Evolutionary conservation across 2,329 filamentous ascomycete species (phyloP).

Genomic region (Talaromyces sp.): DNA sequence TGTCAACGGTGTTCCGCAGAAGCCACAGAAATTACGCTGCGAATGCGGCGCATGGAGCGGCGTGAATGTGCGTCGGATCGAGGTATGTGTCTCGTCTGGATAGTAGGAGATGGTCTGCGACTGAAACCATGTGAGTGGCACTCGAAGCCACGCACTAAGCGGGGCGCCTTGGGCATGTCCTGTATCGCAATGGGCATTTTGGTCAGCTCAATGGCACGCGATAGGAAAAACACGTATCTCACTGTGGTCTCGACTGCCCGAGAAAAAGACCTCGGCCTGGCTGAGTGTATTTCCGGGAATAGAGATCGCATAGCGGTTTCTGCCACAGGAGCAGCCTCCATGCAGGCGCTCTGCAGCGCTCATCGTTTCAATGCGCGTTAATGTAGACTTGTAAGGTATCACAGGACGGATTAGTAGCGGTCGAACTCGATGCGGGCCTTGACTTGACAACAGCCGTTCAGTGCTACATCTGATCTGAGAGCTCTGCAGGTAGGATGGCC

Average conservation of each 20-base stretch:
- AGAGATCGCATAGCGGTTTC: conserved; percentile 73
- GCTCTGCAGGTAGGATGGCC: neutral
- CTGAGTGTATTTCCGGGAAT: conserved; percentile 57
- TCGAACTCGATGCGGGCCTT: neutral
- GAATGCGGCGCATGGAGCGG: conserved; percentile 53
- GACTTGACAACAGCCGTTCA: neutral
- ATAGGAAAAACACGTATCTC: conserved; percentile 38
- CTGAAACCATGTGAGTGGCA: conserved; percentile 76
- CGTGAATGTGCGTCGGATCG: conserved; percentile 64
- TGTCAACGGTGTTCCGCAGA: conserved; percentile 79
- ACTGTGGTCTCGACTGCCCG: conserved; percentile 67
- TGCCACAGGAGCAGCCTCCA: conserved; percentile 78
- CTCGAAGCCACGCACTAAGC: conserved; percentile 73
- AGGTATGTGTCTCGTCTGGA: conserved; percentile 66
- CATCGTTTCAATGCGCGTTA: neutral
- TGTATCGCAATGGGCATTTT: conserved; percentile 25
- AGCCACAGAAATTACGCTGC: conserved; percentile 81
- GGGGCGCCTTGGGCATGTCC: conserved; percentile 64
- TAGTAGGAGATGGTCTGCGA: conserved; percentile 70
- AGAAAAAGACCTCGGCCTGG: conserved; percentile 67
- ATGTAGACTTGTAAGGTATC: neutral
- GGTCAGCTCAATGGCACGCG: neutral
- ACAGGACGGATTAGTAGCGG: neutral
- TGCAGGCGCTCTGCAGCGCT: conserved; percentile 50
- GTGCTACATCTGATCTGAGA: neutral